Evolutionary conservation across 129 eudicot genomes (phyloP), one percentile per base, ranked within the genome.

Genomic region (Kitagawia praeruptora): DNA sequence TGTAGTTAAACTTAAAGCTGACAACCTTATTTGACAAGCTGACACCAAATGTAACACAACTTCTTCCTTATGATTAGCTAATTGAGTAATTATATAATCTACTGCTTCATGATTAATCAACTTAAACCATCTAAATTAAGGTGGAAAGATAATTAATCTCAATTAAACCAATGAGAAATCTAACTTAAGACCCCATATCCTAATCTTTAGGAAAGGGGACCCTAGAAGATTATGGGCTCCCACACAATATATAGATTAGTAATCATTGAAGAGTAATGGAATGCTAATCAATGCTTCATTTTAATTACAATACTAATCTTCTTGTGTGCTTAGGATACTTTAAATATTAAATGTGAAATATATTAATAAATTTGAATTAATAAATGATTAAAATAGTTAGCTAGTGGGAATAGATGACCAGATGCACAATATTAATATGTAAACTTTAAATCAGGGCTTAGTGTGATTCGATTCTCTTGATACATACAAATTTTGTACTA

Each of bases 231-330:
- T n/a, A 58, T 40, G 23, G 75, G 48, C 25, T 19, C 44, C 46
- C 75, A 40, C 75, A 40, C 45, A 37, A 27, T 6, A 37, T 27
- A 70, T 37, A 37, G 74, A 70, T 4, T 70, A 13, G 74, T 42
- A 71, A 71, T 71, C 49, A 71, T 71, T 71, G 49, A 71, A 2
- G 49, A 71, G 31, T 40, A 71, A 71, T 71, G 27, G 75, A 25
- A 71, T 41, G 25, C 27, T 71, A 34, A 21, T 71, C 25, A 6
- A 71, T 58, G 67, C 67, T 58, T 38, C n/a, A 19, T 18, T 39
- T 37, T 41, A 70, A 8, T 37, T 18, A 39, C 27, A 39, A 70
- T 19, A 70, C 3, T 70, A 39, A 71, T 40, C 44, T 71, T 71
- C 28, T 40, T 18, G 42, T 6, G 25, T 38, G 46, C 16, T 8